Percentiles rank a stretch among this genome's conserved stretches.
Conservation (phyloP, 2,329 filamentous ascomycete species). For the Stylonectria norvegica region DNA sequence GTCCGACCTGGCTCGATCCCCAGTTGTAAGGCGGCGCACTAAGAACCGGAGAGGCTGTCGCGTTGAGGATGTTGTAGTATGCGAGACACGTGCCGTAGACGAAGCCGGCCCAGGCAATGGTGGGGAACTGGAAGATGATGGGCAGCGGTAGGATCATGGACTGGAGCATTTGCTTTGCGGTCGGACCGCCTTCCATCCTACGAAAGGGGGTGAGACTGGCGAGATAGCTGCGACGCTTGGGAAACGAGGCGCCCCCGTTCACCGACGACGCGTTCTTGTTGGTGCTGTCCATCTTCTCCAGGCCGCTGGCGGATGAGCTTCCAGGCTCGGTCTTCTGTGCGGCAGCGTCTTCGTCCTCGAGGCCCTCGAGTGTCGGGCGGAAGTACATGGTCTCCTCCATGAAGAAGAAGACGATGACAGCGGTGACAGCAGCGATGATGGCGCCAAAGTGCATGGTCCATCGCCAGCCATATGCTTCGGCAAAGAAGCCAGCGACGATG, state of each 20-base stretch:
- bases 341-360: not conserved
- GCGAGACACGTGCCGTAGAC: conserved; percentile 33
- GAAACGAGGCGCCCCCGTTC: not conserved
- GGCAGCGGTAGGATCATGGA: not conserved
- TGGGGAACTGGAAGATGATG: conserved; percentile 32
- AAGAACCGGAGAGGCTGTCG: conserved; percentile 30
- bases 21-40: conserved; percentile 34
- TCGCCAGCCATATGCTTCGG: conserved; percentile 45
- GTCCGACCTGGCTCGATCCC: conserved; percentile 27
- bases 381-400: conserved; percentile 60
- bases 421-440: conserved; percentile 47
- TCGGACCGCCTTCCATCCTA: conserved; percentile 1
- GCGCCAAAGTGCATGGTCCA: conserved; percentile 49
- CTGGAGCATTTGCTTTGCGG: conserved; percentile 10
- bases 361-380: conserved; percentile 34
- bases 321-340: too few relatives aligned
- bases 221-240: not conserved
- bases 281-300: not conserved
- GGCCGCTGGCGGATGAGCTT: not conserved
- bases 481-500: conserved; percentile 48
- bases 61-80: conserved; percentile 36
- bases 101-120: conserved; percentile 34
- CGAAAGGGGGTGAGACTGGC: not conserved
- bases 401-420: conserved; percentile 54
- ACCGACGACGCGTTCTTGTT: not conserved